Evolutionary conservation across 352 stramenopile species (phyloP).

Genomic region (Phytophthora syringae): DNA sequence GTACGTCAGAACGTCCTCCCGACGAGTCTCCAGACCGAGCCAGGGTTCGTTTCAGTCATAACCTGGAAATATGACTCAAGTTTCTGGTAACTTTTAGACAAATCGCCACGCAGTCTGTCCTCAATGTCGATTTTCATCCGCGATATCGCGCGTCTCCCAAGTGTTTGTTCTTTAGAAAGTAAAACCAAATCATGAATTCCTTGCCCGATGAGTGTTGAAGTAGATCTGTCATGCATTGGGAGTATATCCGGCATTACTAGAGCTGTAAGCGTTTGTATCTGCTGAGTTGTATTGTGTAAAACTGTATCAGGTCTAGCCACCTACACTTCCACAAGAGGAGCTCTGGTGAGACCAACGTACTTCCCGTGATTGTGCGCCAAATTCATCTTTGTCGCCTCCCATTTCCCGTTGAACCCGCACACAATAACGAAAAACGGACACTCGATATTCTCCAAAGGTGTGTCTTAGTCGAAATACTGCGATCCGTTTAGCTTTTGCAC

Average conservation of each 20-base stretch:
- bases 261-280: not conserved
- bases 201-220: not conserved
- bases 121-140: constrained; percentile 1
- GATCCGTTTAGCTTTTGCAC: constrained; percentile 8
- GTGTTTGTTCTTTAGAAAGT: not conserved
- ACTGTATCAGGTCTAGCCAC: not conserved
- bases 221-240: not conserved
- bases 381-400: constrained; percentile 9
- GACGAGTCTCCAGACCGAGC: no score
- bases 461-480: constrained; percentile 4
- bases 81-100: not conserved
- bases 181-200: constrained; percentile 1
- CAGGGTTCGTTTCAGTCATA: no score
- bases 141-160: not conserved
- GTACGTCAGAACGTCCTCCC: not conserved
- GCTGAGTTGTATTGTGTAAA: constrained; percentile 3
- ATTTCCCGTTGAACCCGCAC: not conserved
- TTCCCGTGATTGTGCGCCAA: constrained; percentile 7
- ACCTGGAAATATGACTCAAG: no score
- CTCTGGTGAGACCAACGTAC: not conserved
- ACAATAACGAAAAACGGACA: constrained; percentile 23
- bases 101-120: not conserved
- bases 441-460: not conserved
- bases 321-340: not conserved
- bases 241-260: not conserved